Evolutionary conservation across 768 basidiomycete genomes (phyloP).

Genomic region (Agaricus subrufescens): DNA sequence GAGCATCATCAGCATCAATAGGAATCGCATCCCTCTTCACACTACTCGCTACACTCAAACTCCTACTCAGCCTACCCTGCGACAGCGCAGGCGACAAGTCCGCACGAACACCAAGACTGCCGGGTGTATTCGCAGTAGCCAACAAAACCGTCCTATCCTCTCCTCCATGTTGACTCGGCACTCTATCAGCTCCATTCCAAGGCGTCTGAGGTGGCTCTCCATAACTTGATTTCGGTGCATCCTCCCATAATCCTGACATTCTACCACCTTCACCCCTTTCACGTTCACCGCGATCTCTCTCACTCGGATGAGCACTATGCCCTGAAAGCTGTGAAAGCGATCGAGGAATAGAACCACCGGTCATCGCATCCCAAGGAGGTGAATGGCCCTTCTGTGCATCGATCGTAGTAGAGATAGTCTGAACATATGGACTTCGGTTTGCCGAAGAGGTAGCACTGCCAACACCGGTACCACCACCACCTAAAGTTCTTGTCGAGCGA

Average conservation of each 20-base stretch:
- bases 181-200: neutral
- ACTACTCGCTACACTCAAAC: neutral
- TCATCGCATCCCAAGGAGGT: neutral
- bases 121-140: neutral
- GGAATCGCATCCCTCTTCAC: neutral
- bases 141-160: neutral
- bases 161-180: neutral
- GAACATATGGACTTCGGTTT: constrained; percentile 1
- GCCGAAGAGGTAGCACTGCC: neutral
- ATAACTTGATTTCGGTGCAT: constrained; percentile 1
- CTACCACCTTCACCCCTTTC: neutral
- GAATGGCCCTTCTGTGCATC: constrained; percentile 1
- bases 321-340: neutral
- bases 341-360: neutral
- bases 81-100: neutral
- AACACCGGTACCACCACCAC: neutral
- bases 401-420: constrained; percentile 6
- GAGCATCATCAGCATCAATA: constrained; percentile 5
- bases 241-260: constrained; percentile 5
- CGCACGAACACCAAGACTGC: neutral
- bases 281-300: neutral
- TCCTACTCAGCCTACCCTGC: neutral
- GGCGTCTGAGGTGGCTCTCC: constrained; percentile 5
- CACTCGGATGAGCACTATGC: neutral
- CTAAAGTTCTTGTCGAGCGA: neutral